Evolutionary conservation across 805 yeast genomes (phyloP).

Genomic region (Cyberlindnera mississippiensis): DNA sequence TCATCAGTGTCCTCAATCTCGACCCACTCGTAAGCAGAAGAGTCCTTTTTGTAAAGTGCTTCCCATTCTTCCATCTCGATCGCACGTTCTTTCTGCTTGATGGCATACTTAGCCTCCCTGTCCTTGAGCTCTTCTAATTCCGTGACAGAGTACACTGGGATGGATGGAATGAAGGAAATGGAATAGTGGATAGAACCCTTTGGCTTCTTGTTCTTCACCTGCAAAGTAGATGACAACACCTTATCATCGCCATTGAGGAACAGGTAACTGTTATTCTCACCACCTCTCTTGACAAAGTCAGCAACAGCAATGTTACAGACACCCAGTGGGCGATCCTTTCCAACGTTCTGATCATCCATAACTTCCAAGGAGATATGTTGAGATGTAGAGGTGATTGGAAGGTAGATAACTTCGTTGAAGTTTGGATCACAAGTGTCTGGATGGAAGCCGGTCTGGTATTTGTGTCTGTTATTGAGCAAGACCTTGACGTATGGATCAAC

Average conservation of each 20-base stretch:
- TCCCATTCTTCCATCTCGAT: conserved; percentile 43
- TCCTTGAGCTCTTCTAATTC: conserved; percentile 48
- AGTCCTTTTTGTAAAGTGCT: conserved; percentile 48
- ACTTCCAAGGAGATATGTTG: conserved; percentile 57
- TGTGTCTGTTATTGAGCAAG: conserved; percentile 51
- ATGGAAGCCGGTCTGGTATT: conserved; percentile 51
- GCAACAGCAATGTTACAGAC: conserved; percentile 46
- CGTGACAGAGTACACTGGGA: conserved; percentile 56
- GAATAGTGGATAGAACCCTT: conserved; percentile 52
- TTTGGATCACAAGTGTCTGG: conserved; percentile 52
- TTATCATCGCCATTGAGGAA: conserved; percentile 51
- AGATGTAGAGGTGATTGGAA: conserved; percentile 57
- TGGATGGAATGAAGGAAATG: conserved; percentile 60
- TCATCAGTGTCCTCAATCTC: conserved; percentile 40
- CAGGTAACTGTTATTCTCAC: conserved; percentile 41
- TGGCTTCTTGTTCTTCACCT: conserved; percentile 36
- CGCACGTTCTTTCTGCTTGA: conserved; percentile 31
- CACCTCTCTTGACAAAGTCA: conserved; percentile 46
- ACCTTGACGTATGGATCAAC: conserved; percentile 73
- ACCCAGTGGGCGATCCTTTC: conserved; percentile 64
- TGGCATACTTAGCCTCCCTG: conserved; percentile 36
- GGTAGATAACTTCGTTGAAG: conserved; percentile 55
- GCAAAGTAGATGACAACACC: conserved; percentile 33
- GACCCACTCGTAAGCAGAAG: conserved; percentile 64
- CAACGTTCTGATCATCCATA: conserved; percentile 63